These are phyloP conservation scores for Inga leiocalycina DNA, from an alignment of 306 rosid genomes.

Conservation along the genomic window DNA sequence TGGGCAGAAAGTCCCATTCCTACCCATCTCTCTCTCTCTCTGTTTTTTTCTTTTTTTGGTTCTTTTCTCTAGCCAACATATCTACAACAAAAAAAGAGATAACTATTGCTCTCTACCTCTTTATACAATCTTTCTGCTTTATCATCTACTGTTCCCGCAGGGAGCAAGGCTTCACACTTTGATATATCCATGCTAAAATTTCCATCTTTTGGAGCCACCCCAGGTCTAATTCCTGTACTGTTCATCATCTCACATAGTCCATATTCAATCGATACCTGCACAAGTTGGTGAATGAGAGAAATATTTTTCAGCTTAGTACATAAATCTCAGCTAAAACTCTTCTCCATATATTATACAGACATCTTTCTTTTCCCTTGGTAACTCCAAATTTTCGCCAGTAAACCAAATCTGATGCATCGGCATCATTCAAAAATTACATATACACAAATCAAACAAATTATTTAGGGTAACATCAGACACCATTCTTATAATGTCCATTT, in stretches of 20 bases:
- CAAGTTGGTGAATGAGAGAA: neutral
- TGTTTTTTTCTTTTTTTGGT: too few species aligned
- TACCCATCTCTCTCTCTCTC: neutral
- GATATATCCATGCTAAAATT: conserved; percentile 60
- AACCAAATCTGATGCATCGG: neutral
- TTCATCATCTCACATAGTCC: conserved; percentile 86
- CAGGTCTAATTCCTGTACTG: conserved; percentile 52
- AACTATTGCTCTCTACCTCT: conserved; percentile 47
- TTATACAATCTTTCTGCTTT: conserved; percentile 54
- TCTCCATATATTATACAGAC: neutral
- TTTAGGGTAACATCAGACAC: neutral
- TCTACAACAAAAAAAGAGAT: neutral
- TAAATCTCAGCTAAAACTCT: neutral
- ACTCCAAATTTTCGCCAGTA: neutral
- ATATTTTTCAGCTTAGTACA: neutral
- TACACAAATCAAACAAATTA: neutral
- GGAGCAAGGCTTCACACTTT: conserved; percentile 64
- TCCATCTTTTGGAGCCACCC: conserved; percentile 66
- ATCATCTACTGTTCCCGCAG: conserved; percentile 56
- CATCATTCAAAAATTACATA: neutral
- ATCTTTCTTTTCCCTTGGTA: neutral
- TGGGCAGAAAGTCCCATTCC: neutral
- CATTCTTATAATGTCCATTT: neutral
- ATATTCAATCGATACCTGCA: conserved; percentile 72
- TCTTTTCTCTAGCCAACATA: neutral